phyloP scores from a whole-genome alignment of 768 basidiomycete genomes.

The Paxillus rubicundulus region DNA sequence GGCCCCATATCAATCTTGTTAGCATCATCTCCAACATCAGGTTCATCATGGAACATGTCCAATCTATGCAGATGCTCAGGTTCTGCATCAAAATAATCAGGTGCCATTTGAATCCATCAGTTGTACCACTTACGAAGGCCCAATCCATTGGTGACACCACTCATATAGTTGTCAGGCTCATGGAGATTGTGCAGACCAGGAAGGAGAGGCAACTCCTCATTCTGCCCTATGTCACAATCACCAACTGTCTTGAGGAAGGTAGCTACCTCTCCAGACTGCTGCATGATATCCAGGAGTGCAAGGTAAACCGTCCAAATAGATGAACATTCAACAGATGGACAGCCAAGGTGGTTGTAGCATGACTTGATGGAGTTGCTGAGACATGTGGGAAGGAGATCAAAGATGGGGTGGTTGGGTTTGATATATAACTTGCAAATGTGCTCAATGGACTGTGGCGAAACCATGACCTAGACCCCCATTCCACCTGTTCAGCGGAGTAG shows the following conservation, averaged over 20 bases:
- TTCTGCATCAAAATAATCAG: too few relatives aligned
- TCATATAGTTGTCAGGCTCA: not conserved
- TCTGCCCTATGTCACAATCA: too few relatives aligned
- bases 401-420: not conserved
- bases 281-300: not conserved
- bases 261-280: not conserved
- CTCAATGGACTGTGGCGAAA: too few relatives aligned
- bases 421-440: too few relatives aligned
- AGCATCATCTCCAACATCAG: too few relatives aligned
- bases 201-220: not conserved
- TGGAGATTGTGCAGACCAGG: not conserved
- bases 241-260: not conserved
- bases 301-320: not conserved
- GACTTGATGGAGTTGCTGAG: not conserved
- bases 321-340: not conserved
- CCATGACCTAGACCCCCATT: too few relatives aligned
- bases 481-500: too few relatives aligned
- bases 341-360: not conserved
- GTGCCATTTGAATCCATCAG: not conserved
- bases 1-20: too few relatives aligned
- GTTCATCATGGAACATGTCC: too few relatives aligned
- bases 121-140: not conserved
- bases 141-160: not conserved
- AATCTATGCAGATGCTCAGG: too few relatives aligned
- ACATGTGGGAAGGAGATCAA: not conserved